Base-by-base conservation (phyloP, 1,139 yeast genomes). In the Hemisphaericaspora lyxosophila region DNA sequence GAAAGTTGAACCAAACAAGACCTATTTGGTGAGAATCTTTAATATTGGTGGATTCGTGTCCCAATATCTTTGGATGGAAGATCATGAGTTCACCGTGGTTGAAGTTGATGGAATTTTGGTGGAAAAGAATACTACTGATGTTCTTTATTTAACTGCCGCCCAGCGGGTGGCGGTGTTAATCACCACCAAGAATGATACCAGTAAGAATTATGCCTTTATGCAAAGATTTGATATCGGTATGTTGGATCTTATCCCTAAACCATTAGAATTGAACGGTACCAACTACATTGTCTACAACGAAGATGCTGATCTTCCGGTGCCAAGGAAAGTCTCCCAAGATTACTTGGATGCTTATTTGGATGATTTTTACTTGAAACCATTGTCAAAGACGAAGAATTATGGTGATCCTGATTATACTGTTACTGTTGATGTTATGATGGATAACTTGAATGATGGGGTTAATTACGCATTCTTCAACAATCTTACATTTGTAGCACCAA, bases 391-490 rank as follows among this genome's bases (percentile, higher is more conserved):
- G 18, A 49, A 57, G 18, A 49, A 80, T 13, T 64, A 64, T 11
- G 78, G 75, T 9, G 83, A 81, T 26, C 75, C 85, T 26, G 90
- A 84, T 57, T 70, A 72, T 44, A 75, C 70, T 40, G 73, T 84
- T 37, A 71, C 73, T 15, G 65, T 84, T 41, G 77, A 75, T 51
- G 78, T 83, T 43, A 67, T 65, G 40, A 83, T 84, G 90, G 75
- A 77, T 19, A 82, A 80, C 50, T 67, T 84, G 43, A 85, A 81
- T 24, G 80, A 84, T 53, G 92, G 92, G 51, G 68, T 82, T 29
- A 81, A 80, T 50, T 84, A 84, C 57, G 90, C 92, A 6, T 81
- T 83, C 58, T 84, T 84, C 73, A 82, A 84, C 57, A 77, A 81
- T 51, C 57, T 80, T 46, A 75, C 88, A 2, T 82, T 73, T 47